phyloP scores from a whole-genome alignment of 1,139 yeast genomes.

The Kurtzmaniella quercitrusa region DNA sequence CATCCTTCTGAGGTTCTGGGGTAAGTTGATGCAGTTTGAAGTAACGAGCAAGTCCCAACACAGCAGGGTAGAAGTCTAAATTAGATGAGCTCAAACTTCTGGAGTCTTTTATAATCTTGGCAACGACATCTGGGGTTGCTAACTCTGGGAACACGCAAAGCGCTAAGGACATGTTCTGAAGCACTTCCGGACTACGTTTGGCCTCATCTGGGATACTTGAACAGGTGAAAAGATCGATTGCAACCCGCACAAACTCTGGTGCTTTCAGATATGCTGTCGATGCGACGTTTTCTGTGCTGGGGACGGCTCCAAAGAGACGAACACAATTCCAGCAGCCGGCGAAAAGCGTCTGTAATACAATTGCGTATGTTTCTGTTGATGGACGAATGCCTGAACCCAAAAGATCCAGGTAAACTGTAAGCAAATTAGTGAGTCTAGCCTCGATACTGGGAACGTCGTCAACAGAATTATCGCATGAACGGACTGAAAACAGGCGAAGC shows the following conservation, averaged over 20 bases:
- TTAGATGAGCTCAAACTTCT: not conserved
- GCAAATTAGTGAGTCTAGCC: constrained; percentile 48
- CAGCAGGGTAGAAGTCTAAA: constrained; percentile 4
- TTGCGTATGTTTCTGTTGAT: constrained; percentile 46
- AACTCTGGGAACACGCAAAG: constrained; percentile 27
- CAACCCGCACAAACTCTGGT: constrained; percentile 64
- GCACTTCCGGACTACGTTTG: not conserved
- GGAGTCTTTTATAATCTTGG: not conserved
- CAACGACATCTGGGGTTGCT: constrained; percentile 14
- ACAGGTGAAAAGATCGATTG: constrained; percentile 44
- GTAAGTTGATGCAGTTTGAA: constrained; percentile 16
- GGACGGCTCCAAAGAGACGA: constrained; percentile 8
- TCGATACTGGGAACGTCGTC: constrained; percentile 27
- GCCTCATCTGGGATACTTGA: not conserved
- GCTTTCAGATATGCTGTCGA: constrained; percentile 35
- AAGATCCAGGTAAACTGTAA: constrained; percentile 67
- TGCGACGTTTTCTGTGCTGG: constrained; percentile 16
- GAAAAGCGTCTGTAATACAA: constrained; percentile 49
- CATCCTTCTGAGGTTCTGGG: constrained; percentile 14
- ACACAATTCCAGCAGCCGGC: constrained; percentile 42
- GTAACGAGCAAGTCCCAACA: constrained; percentile 20
- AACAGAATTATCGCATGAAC: constrained; percentile 26
- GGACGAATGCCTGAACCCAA: constrained; percentile 49
- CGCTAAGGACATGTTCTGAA: constrained; percentile 18
- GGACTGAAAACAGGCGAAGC: constrained; percentile 27